Evolutionary conservation across 2,329 filamentous ascomycete genomes (phyloP).

Genomic region (Botrytis porri): DNA sequence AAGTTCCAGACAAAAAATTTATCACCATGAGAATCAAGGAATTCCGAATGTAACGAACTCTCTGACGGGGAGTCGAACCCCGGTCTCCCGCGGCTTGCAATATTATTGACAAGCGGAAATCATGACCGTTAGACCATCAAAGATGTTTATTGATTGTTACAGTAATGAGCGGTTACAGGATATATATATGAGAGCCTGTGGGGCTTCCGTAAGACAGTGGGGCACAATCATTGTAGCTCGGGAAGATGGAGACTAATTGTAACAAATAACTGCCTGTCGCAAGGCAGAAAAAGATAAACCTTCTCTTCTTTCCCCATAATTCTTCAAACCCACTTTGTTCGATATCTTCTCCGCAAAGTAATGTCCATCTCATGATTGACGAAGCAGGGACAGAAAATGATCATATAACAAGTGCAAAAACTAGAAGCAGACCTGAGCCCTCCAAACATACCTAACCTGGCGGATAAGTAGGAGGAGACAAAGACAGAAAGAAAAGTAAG

Average conservation of each 20-base stretch:
- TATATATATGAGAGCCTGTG: neutral
- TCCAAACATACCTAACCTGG: neutral
- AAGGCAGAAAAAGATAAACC: neutral
- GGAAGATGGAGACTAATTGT: neutral
- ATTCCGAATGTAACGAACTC: neutral
- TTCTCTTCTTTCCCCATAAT: neutral
- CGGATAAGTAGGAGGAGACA: neutral
- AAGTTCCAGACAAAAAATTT: too few relatives aligned
- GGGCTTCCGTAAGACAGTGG: neutral
- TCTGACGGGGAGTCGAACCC: slow-evolving; percentile 33
- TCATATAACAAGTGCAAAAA: neutral
- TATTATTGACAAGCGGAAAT: slow-evolving; percentile 39
- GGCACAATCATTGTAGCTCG: neutral
- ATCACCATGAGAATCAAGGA: neutral
- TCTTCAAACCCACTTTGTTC: neutral
- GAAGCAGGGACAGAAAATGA: neutral
- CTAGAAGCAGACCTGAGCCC: neutral
- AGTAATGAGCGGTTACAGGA: fast-evolving
- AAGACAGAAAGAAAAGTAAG: neutral
- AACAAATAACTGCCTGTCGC: neutral
- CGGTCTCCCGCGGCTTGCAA: slow-evolving; percentile 29
- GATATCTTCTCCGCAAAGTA: neutral
- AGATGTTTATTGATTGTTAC: slow-evolving; percentile 21
- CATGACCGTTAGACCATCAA: slow-evolving; percentile 40
- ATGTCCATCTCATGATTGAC: neutral